Conservation (phyloP, 2,329 filamentous ascomycete species). For the Colletotrichum horii region DNA sequence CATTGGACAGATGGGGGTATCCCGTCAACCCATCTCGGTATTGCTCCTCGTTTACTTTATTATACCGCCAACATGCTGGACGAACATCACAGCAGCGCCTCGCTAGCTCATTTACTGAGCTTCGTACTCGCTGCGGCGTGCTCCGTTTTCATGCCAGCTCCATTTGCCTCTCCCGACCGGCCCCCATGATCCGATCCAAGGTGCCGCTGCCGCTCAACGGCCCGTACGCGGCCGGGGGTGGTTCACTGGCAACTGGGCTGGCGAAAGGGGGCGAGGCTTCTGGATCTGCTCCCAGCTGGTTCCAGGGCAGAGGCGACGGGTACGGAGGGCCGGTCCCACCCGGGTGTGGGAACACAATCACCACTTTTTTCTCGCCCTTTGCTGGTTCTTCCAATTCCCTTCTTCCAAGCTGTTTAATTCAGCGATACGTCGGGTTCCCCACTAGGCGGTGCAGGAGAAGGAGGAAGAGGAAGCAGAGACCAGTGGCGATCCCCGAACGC, state of each 20-base stretch:
- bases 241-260: neutral
- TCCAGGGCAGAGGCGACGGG: slow-evolving; percentile 4
- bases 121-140: slow-evolving; percentile 3
- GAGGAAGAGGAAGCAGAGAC: neutral
- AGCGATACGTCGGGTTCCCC: neutral
- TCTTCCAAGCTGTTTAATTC: neutral
- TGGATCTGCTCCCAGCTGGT: neutral
- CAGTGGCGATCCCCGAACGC: slow-evolving; percentile 11
- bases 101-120: neutral
- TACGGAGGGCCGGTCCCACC: neutral
- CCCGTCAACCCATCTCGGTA: neutral
- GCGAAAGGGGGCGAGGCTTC: neutral
- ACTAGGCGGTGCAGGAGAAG: slow-evolving; percentile 8
- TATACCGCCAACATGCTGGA: neutral
- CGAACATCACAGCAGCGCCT: slow-evolving; percentile 7
- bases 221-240: slow-evolving; percentile 1
- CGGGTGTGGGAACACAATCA: slow-evolving; percentile 3
- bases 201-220: slow-evolving; percentile 10
- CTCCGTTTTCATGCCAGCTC: neutral
- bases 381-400: neutral
- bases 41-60: neutral
- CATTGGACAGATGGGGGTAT: neutral
- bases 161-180: neutral
- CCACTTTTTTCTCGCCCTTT: neutral
- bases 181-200: slow-evolving; percentile 8